Base-by-base conservation (phyloP, 2,329 filamentous ascomycete species). In the Fusarium anguioides region DNA sequence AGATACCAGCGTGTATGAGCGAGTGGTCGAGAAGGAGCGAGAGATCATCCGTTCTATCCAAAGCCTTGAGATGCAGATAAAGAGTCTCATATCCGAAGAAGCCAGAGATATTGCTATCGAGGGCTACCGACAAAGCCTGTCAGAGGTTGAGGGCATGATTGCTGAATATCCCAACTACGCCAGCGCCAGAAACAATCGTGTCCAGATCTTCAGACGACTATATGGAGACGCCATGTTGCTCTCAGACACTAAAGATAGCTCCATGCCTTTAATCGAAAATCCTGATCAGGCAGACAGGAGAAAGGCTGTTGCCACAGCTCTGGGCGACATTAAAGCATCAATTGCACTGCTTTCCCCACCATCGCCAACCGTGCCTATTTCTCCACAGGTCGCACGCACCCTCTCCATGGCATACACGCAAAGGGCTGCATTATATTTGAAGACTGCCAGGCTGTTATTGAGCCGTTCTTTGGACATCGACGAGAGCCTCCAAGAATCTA, bases 131-230 rank as follows among this genome's bases (percentile, higher is more conserved):
- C 63, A 77, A 33, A 83, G 82, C 51, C 75, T 89, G 18, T 74
- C 76, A 11, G 76, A 80, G 8, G 79, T 94, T 7, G 82, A 83
- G 27, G 74, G 77, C 4, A 81, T 93, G 29, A 85, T 93, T 37
- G 72, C 80, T 4, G 77, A 84, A 23, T 75, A 87, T 51, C 89
- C 91, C 5, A 77, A 80, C 29, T 94, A 94, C 76, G 90, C 91
- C 21, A 92, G 89, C 65, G 90, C 88, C 8, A 85, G 87, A 58
- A 91, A 93, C 75, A 94, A 95, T 77, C 84, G 91, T 47, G 91
- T 89, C 4, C 92, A 94, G 75, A 83, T 89, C 10, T 71, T 85
- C 27, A 81, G 90, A 21, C 81, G 89, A 45, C 77, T 88, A 55
- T 88, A 90, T 64, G 89, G 89, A 12, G 88, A 91, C 72, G 78